phyloP scores from a whole-genome alignment of 352 stramenopile species.

The Phytophthora parvispora region DNA sequence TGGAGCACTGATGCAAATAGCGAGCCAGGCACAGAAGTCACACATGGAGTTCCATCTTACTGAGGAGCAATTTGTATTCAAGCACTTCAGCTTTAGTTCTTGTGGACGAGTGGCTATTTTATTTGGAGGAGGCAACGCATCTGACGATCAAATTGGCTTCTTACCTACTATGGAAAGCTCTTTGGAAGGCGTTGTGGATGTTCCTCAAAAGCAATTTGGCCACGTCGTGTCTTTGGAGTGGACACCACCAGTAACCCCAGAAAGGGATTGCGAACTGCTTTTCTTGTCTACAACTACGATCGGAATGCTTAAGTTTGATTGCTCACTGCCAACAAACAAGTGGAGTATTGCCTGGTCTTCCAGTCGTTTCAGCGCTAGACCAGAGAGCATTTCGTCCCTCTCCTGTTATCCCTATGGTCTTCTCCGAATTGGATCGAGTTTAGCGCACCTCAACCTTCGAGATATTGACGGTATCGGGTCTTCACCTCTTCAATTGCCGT shows the following conservation, averaged over 20 bases:
- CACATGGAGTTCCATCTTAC: conserved; percentile 51
- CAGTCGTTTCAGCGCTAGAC: conserved; percentile 65
- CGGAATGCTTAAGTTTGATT: conserved; percentile 69
- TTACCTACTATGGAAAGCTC: conserved; percentile 57
- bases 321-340: conserved; percentile 41
- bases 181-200: conserved; percentile 61
- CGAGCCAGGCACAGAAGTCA: conserved; percentile 22
- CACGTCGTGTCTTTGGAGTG: conserved; percentile 70
- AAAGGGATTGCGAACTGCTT: conserved; percentile 66
- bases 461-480: conserved; percentile 47
- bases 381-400: conserved; percentile 61
- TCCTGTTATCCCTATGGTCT: conserved; percentile 62
- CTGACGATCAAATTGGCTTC: conserved; percentile 58
- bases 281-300: conserved; percentile 77
- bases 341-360: conserved; percentile 75
- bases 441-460: conserved; percentile 66
- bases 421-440: conserved; percentile 56
- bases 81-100: conserved; percentile 58
- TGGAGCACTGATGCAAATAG: conserved; percentile 36
- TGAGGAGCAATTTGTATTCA: conserved; percentile 54
- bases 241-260: conserved; percentile 61
- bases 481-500: conserved; percentile 16
- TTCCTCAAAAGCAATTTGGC: conserved; percentile 73
- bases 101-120: conserved; percentile 71
- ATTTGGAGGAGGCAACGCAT: conserved; percentile 43